Base-by-base conservation (phyloP, 2,329 filamentous ascomycete species). In the Lachnellula arida region DNA sequence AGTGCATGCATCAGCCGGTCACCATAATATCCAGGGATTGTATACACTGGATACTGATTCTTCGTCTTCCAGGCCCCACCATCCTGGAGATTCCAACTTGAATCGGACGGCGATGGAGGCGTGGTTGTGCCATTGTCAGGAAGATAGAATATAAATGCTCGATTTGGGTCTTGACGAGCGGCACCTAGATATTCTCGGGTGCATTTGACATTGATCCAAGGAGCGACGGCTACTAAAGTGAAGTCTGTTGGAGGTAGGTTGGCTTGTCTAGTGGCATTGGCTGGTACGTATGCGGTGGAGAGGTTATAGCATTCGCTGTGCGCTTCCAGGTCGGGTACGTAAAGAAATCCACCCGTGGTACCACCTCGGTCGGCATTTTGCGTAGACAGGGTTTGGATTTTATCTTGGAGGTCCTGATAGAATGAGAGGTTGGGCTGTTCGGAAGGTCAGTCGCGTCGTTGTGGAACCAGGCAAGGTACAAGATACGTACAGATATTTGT, bases 41-140 rank as follows among this genome's bases (percentile, higher is more conserved):
- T 91, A 72, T 94, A 97, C 12, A 96, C 84, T 0, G 93, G 92
- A 65, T 85, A 96, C 28, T 80, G 77, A 65, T 87, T 87, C n/a
- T 77, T 73, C 1, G 74, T 72, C 69, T 84, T 87, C 91, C 91
- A 97, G n/a, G 75, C 74, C 12, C 80, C 83, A 14, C 78, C 79
- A 67, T 91, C 88, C 15, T 82, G 75, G 17, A 96, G 75, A 57
- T 82, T 75, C 93, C 93, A 97, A 2, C 78, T 74, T 0, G 77
- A 68, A 43, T 88, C 84, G 54, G 81, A 81, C 11, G 80, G 75
- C 3, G 81, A 74, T 5, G 92, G 89, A 1, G 91, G 89, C 49
- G 81, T 79, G 3, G 73, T 74, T 3, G 80, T 80, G 15, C 74
- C 75, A 61, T 80, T 79, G 57, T 79, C 76, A 4, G 83, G 81